Evolutionary conservation across 2,329 filamentous ascomycete genomes (phyloP).

Genomic region (Daldinia eschscholtzii): DNA sequence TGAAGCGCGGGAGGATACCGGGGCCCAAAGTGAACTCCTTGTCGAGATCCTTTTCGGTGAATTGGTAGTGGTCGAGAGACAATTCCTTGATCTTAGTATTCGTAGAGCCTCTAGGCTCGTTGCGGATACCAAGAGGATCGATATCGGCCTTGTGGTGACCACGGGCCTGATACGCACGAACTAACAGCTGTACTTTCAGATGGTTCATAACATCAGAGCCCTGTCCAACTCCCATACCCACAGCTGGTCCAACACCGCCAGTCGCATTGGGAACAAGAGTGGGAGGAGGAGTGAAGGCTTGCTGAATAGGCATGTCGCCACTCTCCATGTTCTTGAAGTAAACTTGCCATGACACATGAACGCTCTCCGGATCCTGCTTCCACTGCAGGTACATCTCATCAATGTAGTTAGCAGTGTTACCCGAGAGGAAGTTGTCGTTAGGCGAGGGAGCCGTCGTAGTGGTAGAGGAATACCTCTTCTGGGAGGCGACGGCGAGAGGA

Average conservation of each 20-base stretch:
- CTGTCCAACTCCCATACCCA: constrained; percentile 73
- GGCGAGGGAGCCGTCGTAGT: constrained; percentile 72
- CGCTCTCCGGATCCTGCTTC: constrained; percentile 92
- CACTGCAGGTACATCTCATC: constrained; percentile 99
- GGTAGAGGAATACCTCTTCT: constrained; percentile 68
- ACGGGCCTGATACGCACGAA: constrained; percentile 96
- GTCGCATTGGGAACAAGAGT: constrained; percentile 87
- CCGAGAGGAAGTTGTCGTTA: constrained; percentile 95
- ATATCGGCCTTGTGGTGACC: constrained; percentile 99
- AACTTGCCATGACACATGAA: constrained; percentile 98
- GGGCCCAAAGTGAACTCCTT: constrained; percentile 92
- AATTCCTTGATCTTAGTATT: constrained; percentile 93
- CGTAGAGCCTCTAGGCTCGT: constrained; percentile 84
- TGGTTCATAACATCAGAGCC: constrained; percentile 93
- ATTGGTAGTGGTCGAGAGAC: constrained; percentile 92
- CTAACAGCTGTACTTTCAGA: constrained; percentile 96
- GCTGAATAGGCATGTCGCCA: constrained; percentile 96
- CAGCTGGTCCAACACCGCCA: constrained; percentile 80
- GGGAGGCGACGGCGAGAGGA: constrained; percentile 63
- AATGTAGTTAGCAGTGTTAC: constrained; percentile 98
- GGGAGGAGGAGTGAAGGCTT: constrained; percentile 95
- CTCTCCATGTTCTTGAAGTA: constrained; percentile 99
- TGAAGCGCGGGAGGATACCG: constrained; percentile 94
- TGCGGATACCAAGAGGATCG: constrained; percentile 93
- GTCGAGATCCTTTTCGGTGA: constrained; percentile 93